These are phyloP conservation scores for Coemansia sp. DNA, from an alignment of 192 early-diverging fungal species.

Conservation along the genomic window DNA sequence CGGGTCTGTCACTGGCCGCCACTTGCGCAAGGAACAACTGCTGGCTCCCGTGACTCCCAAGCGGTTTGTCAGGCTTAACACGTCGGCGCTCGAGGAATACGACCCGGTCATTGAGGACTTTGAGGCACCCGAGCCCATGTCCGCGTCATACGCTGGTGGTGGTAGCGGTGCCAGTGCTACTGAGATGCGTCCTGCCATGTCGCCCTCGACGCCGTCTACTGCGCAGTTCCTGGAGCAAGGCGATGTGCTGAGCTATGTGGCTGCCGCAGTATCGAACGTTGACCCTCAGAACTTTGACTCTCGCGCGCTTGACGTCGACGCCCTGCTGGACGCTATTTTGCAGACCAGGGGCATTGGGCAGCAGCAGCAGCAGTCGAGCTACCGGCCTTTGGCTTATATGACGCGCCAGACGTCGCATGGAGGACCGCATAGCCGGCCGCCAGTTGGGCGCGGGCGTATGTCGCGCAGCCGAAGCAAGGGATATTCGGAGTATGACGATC, in stretches of 20 bases:
- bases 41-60: constrained; percentile 28
- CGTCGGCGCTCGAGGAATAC: constrained; percentile 26
- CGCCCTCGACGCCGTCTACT: background rate
- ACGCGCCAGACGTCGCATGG: constrained; percentile 1
- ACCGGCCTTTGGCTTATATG: constrained; percentile 47
- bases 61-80: constrained; percentile 21
- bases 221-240: constrained; percentile 31
- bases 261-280: constrained; percentile 24
- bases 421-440: background rate
- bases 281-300: constrained; percentile 19
- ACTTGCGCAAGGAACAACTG: constrained; percentile 33
- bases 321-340: constrained; percentile 27
- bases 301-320: constrained; percentile 21
- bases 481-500: constrained; percentile 10
- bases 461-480: constrained; percentile 36
- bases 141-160: background rate
- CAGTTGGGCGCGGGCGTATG: background rate
- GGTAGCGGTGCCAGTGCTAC: background rate
- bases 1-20: constrained; percentile 36
- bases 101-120: constrained; percentile 32
- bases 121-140: constrained; percentile 3
- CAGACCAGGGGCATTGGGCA: background rate
- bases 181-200: background rate
- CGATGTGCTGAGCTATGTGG: constrained; percentile 48
- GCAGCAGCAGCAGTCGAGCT: constrained; percentile 16